These are phyloP conservation scores for Davidsoniella australis DNA, from an alignment of 2,329 filamentous ascomycete species.

Conservation along the genomic window DNA sequence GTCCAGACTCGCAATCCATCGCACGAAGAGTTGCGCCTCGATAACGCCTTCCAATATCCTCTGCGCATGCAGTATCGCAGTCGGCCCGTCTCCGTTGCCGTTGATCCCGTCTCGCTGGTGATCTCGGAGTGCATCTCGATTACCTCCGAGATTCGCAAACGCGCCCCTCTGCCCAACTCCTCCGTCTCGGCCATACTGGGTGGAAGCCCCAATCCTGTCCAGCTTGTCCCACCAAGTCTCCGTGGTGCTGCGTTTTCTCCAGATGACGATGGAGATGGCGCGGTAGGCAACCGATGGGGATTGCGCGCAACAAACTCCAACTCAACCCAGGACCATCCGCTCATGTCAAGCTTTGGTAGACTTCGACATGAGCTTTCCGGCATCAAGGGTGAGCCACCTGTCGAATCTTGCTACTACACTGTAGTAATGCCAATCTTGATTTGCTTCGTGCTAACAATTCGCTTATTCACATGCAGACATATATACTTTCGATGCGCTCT, in stretches of 20 bases:
- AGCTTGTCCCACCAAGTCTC: conserved; percentile 32
- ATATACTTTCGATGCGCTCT: conserved; percentile 69
- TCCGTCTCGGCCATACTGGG: conserved; percentile 92
- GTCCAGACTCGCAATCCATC: neutral
- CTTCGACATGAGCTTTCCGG: conserved; percentile 73
- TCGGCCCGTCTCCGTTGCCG: conserved; percentile 57
- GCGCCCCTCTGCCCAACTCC: conserved; percentile 88
- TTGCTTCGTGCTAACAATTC: conserved; percentile 1
- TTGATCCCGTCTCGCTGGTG: conserved; percentile 81
- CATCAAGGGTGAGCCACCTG: conserved; percentile 46
- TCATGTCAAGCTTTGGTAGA: conserved; percentile 88
- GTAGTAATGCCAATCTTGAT: neutral
- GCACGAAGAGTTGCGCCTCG: conserved; percentile 9
- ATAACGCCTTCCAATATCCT: conserved; percentile 10
- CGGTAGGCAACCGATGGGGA: conserved; percentile 74
- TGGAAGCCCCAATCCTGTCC: conserved; percentile 44
- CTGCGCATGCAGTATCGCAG: conserved; percentile 41
- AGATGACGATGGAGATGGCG: conserved; percentile 33
- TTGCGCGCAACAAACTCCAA: conserved; percentile 87
- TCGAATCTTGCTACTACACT: neutral
- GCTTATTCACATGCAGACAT: conserved; percentile 44
- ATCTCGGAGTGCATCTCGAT: conserved; percentile 98
- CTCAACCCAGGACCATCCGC: conserved; percentile 91
- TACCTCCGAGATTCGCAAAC: conserved; percentile 94
- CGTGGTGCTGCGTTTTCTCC: conserved; percentile 2